Evolutionary conservation across 192 early-diverging fungal genomes (phyloP), one percentile per base, ranked within the genome.

Genomic region (Funneliformis mosseae): DNA sequence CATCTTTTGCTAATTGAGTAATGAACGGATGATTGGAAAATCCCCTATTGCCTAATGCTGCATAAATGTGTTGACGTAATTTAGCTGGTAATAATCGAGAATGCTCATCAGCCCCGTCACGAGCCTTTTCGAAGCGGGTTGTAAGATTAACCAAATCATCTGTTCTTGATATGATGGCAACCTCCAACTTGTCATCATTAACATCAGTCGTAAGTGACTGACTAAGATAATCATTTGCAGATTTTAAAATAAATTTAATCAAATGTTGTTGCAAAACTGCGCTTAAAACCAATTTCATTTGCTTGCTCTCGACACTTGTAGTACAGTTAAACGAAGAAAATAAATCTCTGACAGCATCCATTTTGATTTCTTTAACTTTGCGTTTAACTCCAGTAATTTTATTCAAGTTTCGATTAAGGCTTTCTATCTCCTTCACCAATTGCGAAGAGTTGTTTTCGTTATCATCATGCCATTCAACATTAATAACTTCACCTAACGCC

Each of bases 1-100:
- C 6, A 21, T 43, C 0, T 18, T 64, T 61, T 10, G 12, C 41
- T 25, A 64, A 27, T 42, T 62, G n/a, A 10, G 8, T 10, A 46
- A 77, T 16, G 43, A 67, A 42, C 41, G 38, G 62, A 63, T 77
- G 76, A 27, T 62, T 21, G 16, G 50, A 55, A 55, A 55, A 55
- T 3, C 4, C 50, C 7, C 50, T 5, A 55, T 21, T 4, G 4
- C 18, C 50, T 55, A 55, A 18, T 55, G 50, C 16, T 7, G 50
- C 76, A 8, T 67, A 77, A 27, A 77, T n/a, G 0, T 64, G 76
- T 46, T 77, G 76, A 33, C 76, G 76, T 64, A 77, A 41, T 66
- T 77, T 77, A 21, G 33, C 66, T 11, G 76, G 62, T 12, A 50
- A 27, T 23, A 77, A n/a, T 21, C 8, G 11, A 23, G 76, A 66